A percentile compares a stretch with the other conserved stretches of the same genome.
Conservation (phyloP, 179 eudicot genomes). For the Beta macrorhiza region DNA sequence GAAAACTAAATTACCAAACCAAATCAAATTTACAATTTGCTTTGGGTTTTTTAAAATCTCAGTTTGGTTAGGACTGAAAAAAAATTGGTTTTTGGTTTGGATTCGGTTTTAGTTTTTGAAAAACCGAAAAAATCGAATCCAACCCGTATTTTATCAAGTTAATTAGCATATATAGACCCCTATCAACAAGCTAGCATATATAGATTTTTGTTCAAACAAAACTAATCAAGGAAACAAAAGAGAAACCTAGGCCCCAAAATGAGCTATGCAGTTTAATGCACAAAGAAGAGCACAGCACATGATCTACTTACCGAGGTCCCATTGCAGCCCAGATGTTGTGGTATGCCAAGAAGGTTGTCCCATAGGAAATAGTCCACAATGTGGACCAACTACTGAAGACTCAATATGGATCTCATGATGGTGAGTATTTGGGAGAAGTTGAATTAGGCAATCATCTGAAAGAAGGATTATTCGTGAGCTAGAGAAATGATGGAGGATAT, state of each 20-base stretch:
- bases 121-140: too few relatives aligned
- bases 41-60: too few relatives aligned
- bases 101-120: too few relatives aligned
- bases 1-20: too few relatives aligned
- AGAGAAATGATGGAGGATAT: constrained; percentile 69
- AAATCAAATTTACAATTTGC: too few relatives aligned
- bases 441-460: constrained; percentile 84
- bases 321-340: constrained; percentile 82
- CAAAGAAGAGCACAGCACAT: neutral
- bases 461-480: constrained; percentile 61
- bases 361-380: constrained; percentile 89
- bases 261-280: neutral
- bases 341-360: constrained; percentile 54
- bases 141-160: too few relatives aligned
- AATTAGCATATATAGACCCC: too few relatives aligned
- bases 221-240: neutral
- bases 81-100: too few relatives aligned
- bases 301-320: constrained; percentile 75
- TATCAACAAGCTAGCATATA: too few relatives aligned
- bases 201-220: neutral
- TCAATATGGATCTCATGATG: constrained; percentile 68
- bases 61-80: too few relatives aligned
- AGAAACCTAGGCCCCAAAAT: neutral
- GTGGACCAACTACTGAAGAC: constrained; percentile 78
- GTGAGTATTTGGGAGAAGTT: constrained; percentile 70